Percentiles rank a stretch among this genome's conserved stretches.
phyloP scores from a whole-genome alignment of 2,329 filamentous ascomycete species.

The Clathrospora elynae region DNA sequence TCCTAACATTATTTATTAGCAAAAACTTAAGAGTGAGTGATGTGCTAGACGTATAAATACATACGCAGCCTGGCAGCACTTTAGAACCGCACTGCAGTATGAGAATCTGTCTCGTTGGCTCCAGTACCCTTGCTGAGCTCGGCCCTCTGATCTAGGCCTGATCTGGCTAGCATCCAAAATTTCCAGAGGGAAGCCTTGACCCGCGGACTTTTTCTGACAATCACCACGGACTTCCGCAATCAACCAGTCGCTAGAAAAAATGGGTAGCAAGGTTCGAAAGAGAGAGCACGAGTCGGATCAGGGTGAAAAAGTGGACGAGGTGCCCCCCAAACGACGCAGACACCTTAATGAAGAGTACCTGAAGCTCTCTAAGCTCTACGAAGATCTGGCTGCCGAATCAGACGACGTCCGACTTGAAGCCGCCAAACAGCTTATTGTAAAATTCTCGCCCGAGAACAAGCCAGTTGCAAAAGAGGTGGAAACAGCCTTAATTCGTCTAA shows the following conservation, averaged over 20 bases:
- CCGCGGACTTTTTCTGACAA: constrained; percentile 12
- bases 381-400: constrained; percentile 54
- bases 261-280: constrained; percentile 38
- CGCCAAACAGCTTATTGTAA: constrained; percentile 52
- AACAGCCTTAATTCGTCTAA: constrained; percentile 59
- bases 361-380: constrained; percentile 54
- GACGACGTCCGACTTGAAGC: constrained; percentile 52
- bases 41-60: too few relatives aligned
- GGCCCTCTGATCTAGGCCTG: constrained; percentile 2
- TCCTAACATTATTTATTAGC: too few relatives aligned
- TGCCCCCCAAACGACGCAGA: constrained; percentile 41
- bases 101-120: too few relatives aligned
- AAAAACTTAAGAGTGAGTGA: too few relatives aligned
- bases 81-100: too few relatives aligned
- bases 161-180: constrained; percentile 13
- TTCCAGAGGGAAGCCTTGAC: constrained; percentile 13
- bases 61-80: too few relatives aligned
- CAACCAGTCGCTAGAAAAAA: constrained; percentile 12
- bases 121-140: too few relatives aligned
- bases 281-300: constrained; percentile 32
- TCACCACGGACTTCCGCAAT: constrained; percentile 2
- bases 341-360: constrained; percentile 49
- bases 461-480: constrained; percentile 49
- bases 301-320: constrained; percentile 22
- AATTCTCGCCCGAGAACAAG: constrained; percentile 47